Evolutionary conservation across 1,284 basidiomycete species (phyloP).

Genomic region (Phlebopus sp.): DNA sequence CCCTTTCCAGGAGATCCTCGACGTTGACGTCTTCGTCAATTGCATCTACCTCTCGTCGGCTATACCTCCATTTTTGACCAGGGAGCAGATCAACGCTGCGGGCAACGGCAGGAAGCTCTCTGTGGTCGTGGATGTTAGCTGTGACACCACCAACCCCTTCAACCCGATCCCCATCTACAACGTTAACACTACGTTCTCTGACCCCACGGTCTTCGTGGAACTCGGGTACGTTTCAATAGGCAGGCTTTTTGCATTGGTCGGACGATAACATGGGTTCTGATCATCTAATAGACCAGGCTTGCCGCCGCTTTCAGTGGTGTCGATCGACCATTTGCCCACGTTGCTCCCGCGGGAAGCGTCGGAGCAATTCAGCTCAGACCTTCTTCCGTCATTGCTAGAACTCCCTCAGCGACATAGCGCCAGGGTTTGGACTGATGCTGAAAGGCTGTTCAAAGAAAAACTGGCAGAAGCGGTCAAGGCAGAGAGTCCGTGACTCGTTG

Average conservation of each 20-base stretch:
- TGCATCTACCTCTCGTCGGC: conserved; percentile 95
- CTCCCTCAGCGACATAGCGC: conserved; percentile 68
- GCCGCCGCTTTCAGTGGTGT: conserved; percentile 80
- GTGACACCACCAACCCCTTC: conserved; percentile 98
- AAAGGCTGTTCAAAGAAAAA: conserved; percentile 83
- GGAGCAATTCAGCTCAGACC: conserved; percentile 91
- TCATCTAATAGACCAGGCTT: conserved; percentile 45
- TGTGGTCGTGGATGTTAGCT: conserved; percentile 96
- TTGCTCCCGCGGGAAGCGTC: conserved; percentile 94
- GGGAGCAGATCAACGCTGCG: conserved; percentile 70
- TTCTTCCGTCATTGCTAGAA: conserved; percentile 84
- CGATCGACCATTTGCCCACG: conserved; percentile 98
- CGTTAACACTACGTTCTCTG: conserved; percentile 94
- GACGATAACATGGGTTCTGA: conserved; percentile 6
- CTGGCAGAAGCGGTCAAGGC: conserved; percentile 50
- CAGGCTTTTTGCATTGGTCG: not conserved
- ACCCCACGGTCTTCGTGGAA: conserved; percentile 89
- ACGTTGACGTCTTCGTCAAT: conserved; percentile 98
- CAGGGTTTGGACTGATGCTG: conserved; percentile 89
- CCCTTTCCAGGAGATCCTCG: conserved; percentile 93
- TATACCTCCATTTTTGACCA: conserved; percentile 88
- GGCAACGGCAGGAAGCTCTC: conserved; percentile 71
- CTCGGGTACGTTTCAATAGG: conserved; percentile 55
- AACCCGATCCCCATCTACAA: conserved; percentile 97
- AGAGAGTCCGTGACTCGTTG: conserved; percentile 5